Percentiles rank a stretch among this genome's conserved stretches.
Conservation (phyloP, 2,329 filamentous ascomycete genomes). For the Exserohilum rostratum region DNA sequence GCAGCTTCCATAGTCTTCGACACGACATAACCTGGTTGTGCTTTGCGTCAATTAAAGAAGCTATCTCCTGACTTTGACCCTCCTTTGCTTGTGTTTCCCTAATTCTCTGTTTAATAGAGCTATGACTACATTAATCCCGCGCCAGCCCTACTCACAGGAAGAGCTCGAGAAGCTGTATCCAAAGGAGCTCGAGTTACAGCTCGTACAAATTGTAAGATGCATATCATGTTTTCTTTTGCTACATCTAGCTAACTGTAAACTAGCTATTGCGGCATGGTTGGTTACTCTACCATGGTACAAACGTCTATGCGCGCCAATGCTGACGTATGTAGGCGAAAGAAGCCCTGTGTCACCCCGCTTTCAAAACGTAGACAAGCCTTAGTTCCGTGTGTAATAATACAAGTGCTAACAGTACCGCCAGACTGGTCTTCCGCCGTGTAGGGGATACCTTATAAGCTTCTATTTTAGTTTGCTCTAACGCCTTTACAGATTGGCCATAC, state of each 20-base stretch:
- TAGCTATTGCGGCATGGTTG: slow-evolving; percentile 51
- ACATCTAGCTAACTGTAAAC: slow-evolving; percentile 9
- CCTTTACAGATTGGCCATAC: slow-evolving; percentile 77
- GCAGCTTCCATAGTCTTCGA: not conserved
- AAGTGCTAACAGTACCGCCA: slow-evolving; percentile 12
- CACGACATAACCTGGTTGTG: not conserved
- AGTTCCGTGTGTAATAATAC: not conserved
- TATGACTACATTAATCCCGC: slow-evolving; percentile 81
- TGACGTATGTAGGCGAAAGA: slow-evolving; percentile 63
- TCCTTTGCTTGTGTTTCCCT: not conserved
- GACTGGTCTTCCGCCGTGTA: slow-evolving; percentile 45
- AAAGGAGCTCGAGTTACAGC: slow-evolving; percentile 75
- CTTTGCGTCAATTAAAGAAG: not conserved
- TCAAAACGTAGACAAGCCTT: slow-evolving; percentile 66
- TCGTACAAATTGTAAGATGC: slow-evolving; percentile 77
- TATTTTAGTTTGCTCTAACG: slow-evolving; percentile 3
- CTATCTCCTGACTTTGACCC: not conserved
- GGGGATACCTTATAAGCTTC: slow-evolving; percentile 1
- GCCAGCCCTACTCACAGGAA: slow-evolving; percentile 76
- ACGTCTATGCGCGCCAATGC: not conserved
- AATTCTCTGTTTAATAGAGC: not conserved
- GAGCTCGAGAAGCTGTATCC: slow-evolving; percentile 87
- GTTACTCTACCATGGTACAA: not conserved
- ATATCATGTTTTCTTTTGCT: not conserved
- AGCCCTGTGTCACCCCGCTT: slow-evolving; percentile 90